Evolutionary conservation across 768 basidiomycete species (phyloP), one percentile per base, ranked within the genome.

Genomic region (Lactarius indigo): DNA sequence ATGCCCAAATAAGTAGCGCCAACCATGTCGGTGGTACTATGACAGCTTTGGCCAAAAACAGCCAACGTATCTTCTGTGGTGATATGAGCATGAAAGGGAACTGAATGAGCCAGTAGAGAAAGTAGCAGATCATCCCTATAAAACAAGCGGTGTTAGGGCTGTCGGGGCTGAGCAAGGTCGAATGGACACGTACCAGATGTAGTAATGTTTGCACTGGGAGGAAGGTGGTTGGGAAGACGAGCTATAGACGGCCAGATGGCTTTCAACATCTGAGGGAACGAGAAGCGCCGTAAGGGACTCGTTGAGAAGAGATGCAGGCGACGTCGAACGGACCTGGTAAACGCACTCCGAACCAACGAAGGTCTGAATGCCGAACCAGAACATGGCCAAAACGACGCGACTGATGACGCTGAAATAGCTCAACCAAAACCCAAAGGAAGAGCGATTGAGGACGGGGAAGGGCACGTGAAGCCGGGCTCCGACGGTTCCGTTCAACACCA

Each of bases 391-490:
- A 23, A 92, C 77, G 54, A 87, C 83, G 26, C 92, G 85, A 70
- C 89, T 91, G 65, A 94, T 74, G 56, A 95, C 89, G 65, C 85
- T 87, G 75, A 94, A 94, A 77, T 92, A 94, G 73, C 91, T 90
- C 72, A 94, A 84, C 86, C 90, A 94, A 78, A 93, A 94, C 2
- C 94, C 93, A 71, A 94, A 91, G 0, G 90, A 92, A 2, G 92
- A 92, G 18, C 93, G 82, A 70, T 89, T 91, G n/a, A 93, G 79
- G 59, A 94, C 83, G 1, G 85, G 83, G 74, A 93, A 93, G 0
- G 89, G 85, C 30, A 94, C 78, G 70, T 91, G 91, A 55, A 92
- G 82, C 23, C 89, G 84, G 30, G 92, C 89, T 30, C 92, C 91
- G 31, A 86, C 82, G 5, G 88, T 87, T 58, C 92, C 92, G 72